These are phyloP conservation scores for Ustilago shanxiensis DNA, from an alignment of 1,284 basidiomycete genomes.

Conservation along the genomic window DNA sequence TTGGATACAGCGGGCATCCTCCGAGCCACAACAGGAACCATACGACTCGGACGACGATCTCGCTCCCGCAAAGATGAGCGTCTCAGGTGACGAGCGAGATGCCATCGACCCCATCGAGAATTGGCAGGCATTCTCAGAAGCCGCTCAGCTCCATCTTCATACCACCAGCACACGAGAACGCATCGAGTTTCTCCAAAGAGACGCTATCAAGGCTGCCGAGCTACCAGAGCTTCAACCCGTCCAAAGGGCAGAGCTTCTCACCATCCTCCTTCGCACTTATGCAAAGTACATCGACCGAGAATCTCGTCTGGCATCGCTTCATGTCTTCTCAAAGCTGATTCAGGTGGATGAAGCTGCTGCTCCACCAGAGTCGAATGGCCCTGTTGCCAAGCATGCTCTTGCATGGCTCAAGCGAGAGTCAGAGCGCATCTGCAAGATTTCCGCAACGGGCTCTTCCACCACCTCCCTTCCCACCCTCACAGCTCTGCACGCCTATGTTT, in stretches of 20 bases:
- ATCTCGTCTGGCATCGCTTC: constrained; percentile 80
- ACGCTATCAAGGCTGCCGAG: constrained; percentile 41
- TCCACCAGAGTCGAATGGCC: constrained; percentile 67
- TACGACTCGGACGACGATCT: constrained; percentile 66
- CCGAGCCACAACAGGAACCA: constrained; percentile 46
- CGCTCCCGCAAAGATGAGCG: constrained; percentile 51
- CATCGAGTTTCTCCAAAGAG: constrained; percentile 43
- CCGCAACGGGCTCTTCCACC: constrained; percentile 28
- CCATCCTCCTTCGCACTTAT: constrained; percentile 80
- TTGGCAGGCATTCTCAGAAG: constrained; percentile 55
- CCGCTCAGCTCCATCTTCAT: constrained; percentile 34
- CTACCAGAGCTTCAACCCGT: constrained; percentile 73
- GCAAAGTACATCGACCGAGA: constrained; percentile 80
- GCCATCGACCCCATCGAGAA: constrained; percentile 39
- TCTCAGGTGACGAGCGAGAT: constrained; percentile 30
- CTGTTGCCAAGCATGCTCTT: constrained; percentile 78
- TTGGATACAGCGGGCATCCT: constrained; percentile 44
- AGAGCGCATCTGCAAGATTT: constrained; percentile 66
- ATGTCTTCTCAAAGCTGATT: constrained; percentile 77
- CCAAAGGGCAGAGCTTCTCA: constrained; percentile 80
- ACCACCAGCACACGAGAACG: constrained; percentile 50
- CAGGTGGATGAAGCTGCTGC: constrained; percentile 73
- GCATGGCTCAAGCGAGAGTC: constrained; percentile 80
- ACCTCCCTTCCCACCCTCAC: constrained; percentile 74
- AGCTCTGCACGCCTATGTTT: constrained; percentile 81